Percentiles rank a stretch among this genome's conserved stretches.
Conservation (phyloP, 306 rosid species). For the Lathyrus oleraceus region DNA sequence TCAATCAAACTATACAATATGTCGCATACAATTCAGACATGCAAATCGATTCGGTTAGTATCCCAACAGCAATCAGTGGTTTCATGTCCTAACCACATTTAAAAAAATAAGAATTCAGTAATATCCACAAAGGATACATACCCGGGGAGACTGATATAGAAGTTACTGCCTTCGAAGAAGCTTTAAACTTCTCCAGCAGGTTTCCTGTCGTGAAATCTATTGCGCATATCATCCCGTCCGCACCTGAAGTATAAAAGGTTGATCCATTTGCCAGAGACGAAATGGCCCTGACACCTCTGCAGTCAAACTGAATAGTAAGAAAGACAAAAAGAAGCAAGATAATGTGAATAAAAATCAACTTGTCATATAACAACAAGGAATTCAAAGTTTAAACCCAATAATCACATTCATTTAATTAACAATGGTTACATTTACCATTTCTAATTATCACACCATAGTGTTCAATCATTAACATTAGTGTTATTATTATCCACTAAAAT, state of each 20-base stretch:
- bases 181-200: constrained; percentile 72
- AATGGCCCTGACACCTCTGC: constrained; percentile 83
- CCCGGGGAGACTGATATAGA: constrained; percentile 81
- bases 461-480: neutral
- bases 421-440: neutral
- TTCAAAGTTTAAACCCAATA: constrained; percentile 21
- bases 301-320: constrained; percentile 28
- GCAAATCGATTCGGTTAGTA: constrained; percentile 13
- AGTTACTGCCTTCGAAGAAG: constrained; percentile 80
- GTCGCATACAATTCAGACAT: neutral
- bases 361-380: constrained; percentile 14
- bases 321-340: constrained; percentile 18
- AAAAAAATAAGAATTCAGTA: constrained; percentile 7
- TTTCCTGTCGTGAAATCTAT: constrained; percentile 75
- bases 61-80: constrained; percentile 22
- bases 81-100: constrained; percentile 3
- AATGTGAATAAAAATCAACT: constrained; percentile 4
- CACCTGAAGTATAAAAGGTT: constrained; percentile 69
- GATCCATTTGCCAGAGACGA: constrained; percentile 63
- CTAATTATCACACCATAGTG: neutral
- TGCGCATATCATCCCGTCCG: constrained; percentile 78
- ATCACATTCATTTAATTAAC: constrained; percentile 2
- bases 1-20: constrained; percentile 1
- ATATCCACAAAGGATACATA: constrained; percentile 34
- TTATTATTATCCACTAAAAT: constrained; percentile 5